Conservation (phyloP, 345 rosid genomes). For the Populus euphratica region DNA sequence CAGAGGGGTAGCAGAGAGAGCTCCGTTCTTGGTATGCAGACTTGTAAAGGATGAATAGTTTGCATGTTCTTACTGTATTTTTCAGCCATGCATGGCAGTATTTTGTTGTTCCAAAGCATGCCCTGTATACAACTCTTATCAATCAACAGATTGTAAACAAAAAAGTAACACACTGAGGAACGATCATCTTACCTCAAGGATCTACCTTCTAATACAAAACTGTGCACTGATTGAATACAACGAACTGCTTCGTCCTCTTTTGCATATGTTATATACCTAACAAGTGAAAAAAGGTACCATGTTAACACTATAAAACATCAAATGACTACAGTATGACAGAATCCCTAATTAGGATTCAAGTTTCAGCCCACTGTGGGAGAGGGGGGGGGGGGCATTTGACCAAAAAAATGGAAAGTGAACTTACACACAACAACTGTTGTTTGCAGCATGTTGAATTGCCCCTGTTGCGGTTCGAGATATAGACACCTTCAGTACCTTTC, state of each 20-base stretch:
- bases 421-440: conserved; percentile 91
- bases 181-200: conserved; percentile 47
- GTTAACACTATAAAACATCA: background rate
- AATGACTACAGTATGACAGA: background rate
- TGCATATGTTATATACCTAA: conserved; percentile 75
- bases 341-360: background rate
- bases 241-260: conserved; percentile 88
- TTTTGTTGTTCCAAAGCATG: conserved; percentile 91
- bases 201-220: conserved; percentile 83
- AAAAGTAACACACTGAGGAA: background rate
- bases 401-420: conserved; percentile 11
- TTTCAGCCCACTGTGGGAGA: background rate
- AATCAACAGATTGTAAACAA: conserved; percentile 12
- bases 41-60: background rate
- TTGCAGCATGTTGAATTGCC: conserved; percentile 72
- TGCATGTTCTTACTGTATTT: conserved; percentile 52
- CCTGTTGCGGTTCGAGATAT: conserved; percentile 83
- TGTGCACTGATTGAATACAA: conserved; percentile 87
- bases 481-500: conserved; percentile 85
- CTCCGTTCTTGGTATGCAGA: background rate
- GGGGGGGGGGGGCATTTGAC: background rate
- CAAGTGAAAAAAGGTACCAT: background rate
- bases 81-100: conserved; percentile 98
- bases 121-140: conserved; percentile 43
- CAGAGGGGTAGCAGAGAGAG: background rate